Evolutionary conservation across 495 filamentous ascomycete genomes (phyloP).

Genomic region (Neurospora discreta): DNA sequence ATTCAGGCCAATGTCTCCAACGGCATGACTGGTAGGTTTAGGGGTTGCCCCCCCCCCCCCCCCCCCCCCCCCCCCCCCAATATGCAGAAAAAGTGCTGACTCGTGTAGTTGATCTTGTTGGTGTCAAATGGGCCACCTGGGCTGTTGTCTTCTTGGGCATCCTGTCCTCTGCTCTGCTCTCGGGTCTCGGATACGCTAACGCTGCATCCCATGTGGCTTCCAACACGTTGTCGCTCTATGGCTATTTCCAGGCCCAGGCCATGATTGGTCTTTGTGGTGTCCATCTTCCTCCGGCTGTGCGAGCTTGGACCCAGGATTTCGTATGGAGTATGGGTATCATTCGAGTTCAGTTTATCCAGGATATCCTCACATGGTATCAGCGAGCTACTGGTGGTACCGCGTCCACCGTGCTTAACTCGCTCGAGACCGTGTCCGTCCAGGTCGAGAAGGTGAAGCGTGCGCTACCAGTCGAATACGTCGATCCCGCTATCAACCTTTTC

Average conservation of each 20-base stretch:
- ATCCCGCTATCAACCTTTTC: constrained; percentile 27
- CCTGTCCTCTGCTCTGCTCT: constrained; percentile 70
- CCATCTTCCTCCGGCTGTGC: constrained; percentile 78
- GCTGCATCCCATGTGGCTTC: constrained; percentile 92
- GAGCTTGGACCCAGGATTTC: constrained; percentile 96
- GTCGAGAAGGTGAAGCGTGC: constrained; percentile 60
- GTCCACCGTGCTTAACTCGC: constrained; percentile 62
- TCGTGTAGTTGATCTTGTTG: constrained; percentile 60
- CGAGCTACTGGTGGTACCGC: constrained; percentile 84
- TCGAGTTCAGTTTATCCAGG: constrained; percentile 73
- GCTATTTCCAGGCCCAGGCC: constrained; percentile 95
- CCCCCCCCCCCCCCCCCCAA: too few species aligned
- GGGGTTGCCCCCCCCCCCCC: too few species aligned
- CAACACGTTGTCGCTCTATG: constrained; percentile 83
- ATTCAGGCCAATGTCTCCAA: constrained; percentile 85
- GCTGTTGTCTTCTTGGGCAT: constrained; percentile 78
- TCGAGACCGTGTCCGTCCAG: constrained; percentile 70
- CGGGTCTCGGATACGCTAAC: constrained; percentile 82
- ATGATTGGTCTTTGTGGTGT: constrained; percentile 83
- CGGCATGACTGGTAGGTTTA: constrained; percentile 54
- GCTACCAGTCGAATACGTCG: constrained; percentile 15
- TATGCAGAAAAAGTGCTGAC: neutral
- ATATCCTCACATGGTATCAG: constrained; percentile 92
- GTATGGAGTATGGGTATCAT: constrained; percentile 99
- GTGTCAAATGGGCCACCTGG: constrained; percentile 81